Conservation (phyloP, 2,329 filamentous ascomycete genomes). For the Scedosporium dehoogii region DNA sequence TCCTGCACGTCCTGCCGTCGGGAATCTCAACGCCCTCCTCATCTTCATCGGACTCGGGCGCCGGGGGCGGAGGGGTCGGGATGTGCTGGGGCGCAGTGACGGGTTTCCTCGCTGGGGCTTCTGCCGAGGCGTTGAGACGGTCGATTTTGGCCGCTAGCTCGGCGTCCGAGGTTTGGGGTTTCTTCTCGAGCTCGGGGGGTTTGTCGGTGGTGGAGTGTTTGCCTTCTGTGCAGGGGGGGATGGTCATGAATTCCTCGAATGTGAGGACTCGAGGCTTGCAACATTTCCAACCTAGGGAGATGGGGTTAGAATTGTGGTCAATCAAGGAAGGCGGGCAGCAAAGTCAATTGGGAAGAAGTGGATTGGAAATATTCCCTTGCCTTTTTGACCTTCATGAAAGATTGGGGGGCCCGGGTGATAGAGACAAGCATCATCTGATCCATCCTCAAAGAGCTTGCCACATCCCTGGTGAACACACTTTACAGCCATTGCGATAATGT, state of each 20-base stretch:
- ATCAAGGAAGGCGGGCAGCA: neutral
- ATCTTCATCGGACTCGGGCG: constrained; percentile 77
- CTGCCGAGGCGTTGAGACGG: constrained; percentile 36
- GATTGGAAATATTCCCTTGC: constrained; percentile 52
- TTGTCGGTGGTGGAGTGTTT: constrained; percentile 82
- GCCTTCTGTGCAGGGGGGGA: constrained; percentile 85
- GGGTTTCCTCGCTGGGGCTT: constrained; percentile 31
- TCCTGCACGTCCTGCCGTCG: constrained; percentile 64
- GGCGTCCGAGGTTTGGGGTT: constrained; percentile 31
- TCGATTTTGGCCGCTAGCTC: constrained; percentile 37
- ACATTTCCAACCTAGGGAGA: constrained; percentile 79
- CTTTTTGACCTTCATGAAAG: constrained; percentile 98
- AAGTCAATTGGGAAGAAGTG: no score
- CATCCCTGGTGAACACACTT: constrained; percentile 98
- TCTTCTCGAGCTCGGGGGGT: constrained; percentile 52
- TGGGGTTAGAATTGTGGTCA: neutral
- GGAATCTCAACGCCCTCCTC: constrained; percentile 66
- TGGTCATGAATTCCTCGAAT: constrained; percentile 94
- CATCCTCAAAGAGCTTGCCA: constrained; percentile 75
- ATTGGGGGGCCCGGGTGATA: constrained; percentile 92
- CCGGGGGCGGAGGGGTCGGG: constrained; percentile 45
- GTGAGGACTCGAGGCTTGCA: constrained; percentile 95
- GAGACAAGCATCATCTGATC: constrained; percentile 64
- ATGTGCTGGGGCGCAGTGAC: constrained; percentile 31
- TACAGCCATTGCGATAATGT: constrained; percentile 44